Conservation (phyloP, 176 grass and related monocot genomes). For the Microstegium vimineum region DNA sequence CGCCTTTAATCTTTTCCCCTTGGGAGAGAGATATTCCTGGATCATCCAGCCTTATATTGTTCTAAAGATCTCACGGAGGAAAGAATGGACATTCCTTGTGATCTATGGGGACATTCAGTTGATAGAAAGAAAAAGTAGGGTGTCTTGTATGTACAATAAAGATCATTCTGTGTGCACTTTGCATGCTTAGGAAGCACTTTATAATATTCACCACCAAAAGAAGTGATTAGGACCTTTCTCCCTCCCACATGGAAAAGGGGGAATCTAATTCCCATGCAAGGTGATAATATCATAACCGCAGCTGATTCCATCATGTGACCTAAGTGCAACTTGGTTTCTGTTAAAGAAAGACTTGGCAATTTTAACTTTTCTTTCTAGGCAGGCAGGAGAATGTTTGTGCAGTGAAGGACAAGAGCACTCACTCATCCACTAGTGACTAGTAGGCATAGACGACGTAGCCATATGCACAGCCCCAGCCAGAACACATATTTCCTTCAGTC, state of each 20-base stretch:
- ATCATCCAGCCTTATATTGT: conserved; percentile 50
- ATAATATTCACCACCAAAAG: conserved; percentile 66
- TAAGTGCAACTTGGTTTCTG: background rate
- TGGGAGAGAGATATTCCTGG: conserved; percentile 55
- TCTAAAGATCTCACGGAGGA: conserved; percentile 32
- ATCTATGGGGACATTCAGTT: conserved; percentile 55
- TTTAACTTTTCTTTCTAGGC: conserved; percentile 1
- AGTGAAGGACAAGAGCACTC: conserved; percentile 16
- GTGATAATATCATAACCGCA: conserved; percentile 18
- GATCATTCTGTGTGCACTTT: conserved; percentile 69
- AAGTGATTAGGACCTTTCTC: conserved; percentile 76
- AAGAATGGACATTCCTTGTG: conserved; percentile 55
- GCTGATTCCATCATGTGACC: conserved; percentile 13
- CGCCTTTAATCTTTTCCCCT: conserved; percentile 32
- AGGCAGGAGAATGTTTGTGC: conserved; percentile 28
- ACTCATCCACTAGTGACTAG: background rate
- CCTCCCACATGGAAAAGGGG: conserved; percentile 41
- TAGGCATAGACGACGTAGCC: background rate
- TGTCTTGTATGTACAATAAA: conserved; percentile 45
- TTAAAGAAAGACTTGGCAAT: conserved; percentile 51
- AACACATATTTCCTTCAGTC: conserved; percentile 22
- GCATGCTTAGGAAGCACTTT: conserved; percentile 64
- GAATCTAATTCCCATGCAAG: conserved; percentile 46
- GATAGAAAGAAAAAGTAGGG: conserved; percentile 59
- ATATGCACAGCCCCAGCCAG: conserved; percentile 22